Base-by-base conservation (phyloP, 2,329 filamentous ascomycete species). In the Epichloe elymi region DNA sequence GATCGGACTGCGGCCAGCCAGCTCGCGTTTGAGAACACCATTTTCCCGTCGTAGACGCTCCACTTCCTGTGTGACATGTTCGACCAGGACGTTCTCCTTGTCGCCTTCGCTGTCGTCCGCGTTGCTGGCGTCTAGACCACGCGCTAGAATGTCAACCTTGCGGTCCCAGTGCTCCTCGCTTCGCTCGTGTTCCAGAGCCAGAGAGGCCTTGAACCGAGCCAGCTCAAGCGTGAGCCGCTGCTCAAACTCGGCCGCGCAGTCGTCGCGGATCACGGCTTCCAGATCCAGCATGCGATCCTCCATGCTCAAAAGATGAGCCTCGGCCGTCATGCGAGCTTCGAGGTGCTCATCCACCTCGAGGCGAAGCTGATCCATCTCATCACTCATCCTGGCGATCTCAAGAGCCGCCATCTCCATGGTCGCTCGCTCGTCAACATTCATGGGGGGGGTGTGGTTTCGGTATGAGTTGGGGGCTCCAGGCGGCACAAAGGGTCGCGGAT, bases 181-280 rank as follows among this genome's bases (percentile, higher is more conserved):
- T 43, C 82, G 79, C 59, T 94, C 89, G 54, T 81, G 78, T 64
- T 96, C 89, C 5, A 85, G 79, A 17, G 87, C 85, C 65, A 89
- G 79, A 0, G 81, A 85, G 0, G 77, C 78, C 63, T 91, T 85
- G 86, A 88, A 96, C n/a, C 87, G 75, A 10, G 79, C 76, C 65
- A 87, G 79, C 64, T 96, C 89, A 12, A 83, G 70, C 19, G 82
- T 78, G 45, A 96, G 75, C 11, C 81, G 79, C 53, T 78, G 73
- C 61, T 98, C 93, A 72, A 95, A 94, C 61, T 96, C 93, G 2
- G 72, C 74, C 58, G 83, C 90, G 59, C 90, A 91, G 58, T 97
- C 91, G 61, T 96, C 91, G 20, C 93, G 83, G 33, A 97, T 80
- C 5, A 85, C 83, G 58, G 86, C 82, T 64, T 98, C 93, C 12